Base-by-base conservation (phyloP, 1,139 yeast species). In the Suhomyces wounanorum region DNA sequence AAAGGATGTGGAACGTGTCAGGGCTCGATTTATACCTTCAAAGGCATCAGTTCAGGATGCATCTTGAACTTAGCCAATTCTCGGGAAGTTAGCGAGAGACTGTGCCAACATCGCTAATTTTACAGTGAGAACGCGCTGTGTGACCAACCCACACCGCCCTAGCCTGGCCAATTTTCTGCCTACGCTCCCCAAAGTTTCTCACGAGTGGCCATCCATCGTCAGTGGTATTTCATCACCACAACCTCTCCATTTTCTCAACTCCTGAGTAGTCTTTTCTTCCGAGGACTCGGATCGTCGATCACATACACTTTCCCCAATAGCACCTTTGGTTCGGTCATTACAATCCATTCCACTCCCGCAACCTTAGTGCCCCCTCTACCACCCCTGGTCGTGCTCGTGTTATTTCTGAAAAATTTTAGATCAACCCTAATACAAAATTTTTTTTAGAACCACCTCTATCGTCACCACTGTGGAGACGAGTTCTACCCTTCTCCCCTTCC, bases 371-470 rank as follows among this genome's bases (percentile, higher is more conserved):
- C 45, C 18, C 18, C 38, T 36, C 40, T 33, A 30, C 45, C 40
- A 28, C 36, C 21, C 38, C 33, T 21, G 43, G 47, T 44, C 47
- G 47, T 44, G 47, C 41, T 44, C 47, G 47, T 31, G 46, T 44
- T 28, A 28, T 31, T 30, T 37, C 31, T 21, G 31, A 44, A 44
- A 44, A 44, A 23, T 44, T 44, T 44, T 44, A 28, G 47, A 44
- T 44, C 47, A 44, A 36, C 38, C 45, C 35, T 30, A 39, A 18
- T 37, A 44, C 30, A 35, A 26, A 35, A 28, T 36, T 44, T 44
- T 44, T 44, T 30, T 14, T 26, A 37, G 41, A 17, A 44, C 39
- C 43, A 44, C 47, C 16, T 21, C 31, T 23, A 38, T 30, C 41
- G 47, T 40, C 41, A 41, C 44, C 48, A 28, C 48, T 13, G 36